These are phyloP conservation scores for Termitomyces sp. DNA, from an alignment of 768 basidiomycete genomes.

Conservation along the genomic window DNA sequence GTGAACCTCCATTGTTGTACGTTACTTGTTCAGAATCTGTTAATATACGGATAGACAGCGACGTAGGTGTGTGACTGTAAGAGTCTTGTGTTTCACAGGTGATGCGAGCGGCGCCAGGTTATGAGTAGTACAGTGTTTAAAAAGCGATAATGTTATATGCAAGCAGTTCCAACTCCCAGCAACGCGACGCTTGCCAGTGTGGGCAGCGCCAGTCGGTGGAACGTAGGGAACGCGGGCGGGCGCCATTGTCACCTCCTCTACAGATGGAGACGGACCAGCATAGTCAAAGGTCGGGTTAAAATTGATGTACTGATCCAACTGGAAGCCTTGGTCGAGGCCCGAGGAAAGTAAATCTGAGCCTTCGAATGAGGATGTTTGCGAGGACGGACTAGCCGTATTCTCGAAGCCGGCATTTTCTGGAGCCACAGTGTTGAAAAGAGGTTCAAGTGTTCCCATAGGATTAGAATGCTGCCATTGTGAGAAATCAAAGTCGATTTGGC, in stretches of 20 bases:
- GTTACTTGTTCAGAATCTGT: background rate
- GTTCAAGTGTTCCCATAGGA: conserved; percentile 1
- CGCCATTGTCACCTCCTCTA: conserved; percentile 12
- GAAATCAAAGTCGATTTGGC: conserved; percentile 9
- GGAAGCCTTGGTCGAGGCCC: conserved; percentile 6
- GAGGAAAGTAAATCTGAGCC: conserved; percentile 1
- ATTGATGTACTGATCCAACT: conserved; percentile 31
- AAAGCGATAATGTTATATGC: conserved; percentile 13
- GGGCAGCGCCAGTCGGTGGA: conserved; percentile 49
- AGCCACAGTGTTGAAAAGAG: conserved; percentile 1
- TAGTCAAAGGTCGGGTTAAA: conserved; percentile 13
- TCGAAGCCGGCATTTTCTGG: background rate
- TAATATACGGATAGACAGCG: background rate
- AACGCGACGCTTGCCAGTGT: conserved; percentile 47
- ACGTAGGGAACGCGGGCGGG: conserved; percentile 30
- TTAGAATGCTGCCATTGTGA: conserved; percentile 4
- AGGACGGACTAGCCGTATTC: conserved; percentile 9
- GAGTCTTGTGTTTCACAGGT: background rate
- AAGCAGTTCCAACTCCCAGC: conserved; percentile 41
- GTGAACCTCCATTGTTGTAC: conserved; percentile 10
- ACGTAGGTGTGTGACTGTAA: background rate
- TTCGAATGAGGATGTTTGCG: conserved; percentile 1
- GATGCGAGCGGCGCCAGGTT: background rate
- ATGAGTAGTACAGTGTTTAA: conserved; percentile 1
- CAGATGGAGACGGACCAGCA: conserved; percentile 5